phyloP scores from a whole-genome alignment of 371 early-diverging fungal species.

The Haplosporangium sp. region DNA sequence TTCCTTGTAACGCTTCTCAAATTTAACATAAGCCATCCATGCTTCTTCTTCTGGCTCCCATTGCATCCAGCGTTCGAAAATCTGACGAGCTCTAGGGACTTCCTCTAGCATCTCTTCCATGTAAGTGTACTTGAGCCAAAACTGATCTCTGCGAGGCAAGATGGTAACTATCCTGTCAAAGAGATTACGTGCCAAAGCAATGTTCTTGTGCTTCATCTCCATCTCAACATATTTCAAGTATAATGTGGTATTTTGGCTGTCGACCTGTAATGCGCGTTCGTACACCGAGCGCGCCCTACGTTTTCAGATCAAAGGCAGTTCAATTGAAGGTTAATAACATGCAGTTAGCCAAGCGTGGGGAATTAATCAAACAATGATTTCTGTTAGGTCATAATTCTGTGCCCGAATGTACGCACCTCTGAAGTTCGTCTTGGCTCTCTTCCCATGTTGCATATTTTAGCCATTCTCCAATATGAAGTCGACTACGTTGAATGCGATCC shows the following conservation, averaged over 20 bases:
- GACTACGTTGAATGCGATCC: slow-evolving; percentile 88
- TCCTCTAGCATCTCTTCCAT: slow-evolving; percentile 98
- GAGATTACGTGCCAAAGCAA: slow-evolving; percentile 93
- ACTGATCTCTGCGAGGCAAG: slow-evolving; percentile 93
- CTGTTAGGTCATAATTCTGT: background rate
- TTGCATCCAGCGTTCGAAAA: slow-evolving; percentile 98
- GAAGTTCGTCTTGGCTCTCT: slow-evolving; percentile 84
- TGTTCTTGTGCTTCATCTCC: slow-evolving; percentile 96
- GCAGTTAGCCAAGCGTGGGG: background rate
- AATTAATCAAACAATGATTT: background rate
- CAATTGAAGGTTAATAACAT: background rate
- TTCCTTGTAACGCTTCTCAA: slow-evolving; percentile 93
- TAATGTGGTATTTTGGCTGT: slow-evolving; percentile 86
- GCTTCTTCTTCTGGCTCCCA: slow-evolving; percentile 96
- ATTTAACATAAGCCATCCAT: slow-evolving; percentile 94
- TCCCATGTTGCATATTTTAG: slow-evolving; percentile 97
- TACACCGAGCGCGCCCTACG: slow-evolving; percentile 88
- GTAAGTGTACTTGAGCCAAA: slow-evolving; percentile 95
- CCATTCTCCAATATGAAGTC: slow-evolving; percentile 90
- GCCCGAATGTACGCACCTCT: slow-evolving; percentile 17
- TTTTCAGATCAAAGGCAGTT: no score
- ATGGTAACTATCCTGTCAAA: slow-evolving; percentile 92
- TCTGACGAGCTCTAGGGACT: slow-evolving; percentile 87
- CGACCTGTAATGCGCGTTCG: slow-evolving; percentile 93
- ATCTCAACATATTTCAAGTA: slow-evolving; percentile 95